Evolutionary conservation across 768 basidiomycete genomes (phyloP).

Genomic region (Collybia nuda): DNA sequence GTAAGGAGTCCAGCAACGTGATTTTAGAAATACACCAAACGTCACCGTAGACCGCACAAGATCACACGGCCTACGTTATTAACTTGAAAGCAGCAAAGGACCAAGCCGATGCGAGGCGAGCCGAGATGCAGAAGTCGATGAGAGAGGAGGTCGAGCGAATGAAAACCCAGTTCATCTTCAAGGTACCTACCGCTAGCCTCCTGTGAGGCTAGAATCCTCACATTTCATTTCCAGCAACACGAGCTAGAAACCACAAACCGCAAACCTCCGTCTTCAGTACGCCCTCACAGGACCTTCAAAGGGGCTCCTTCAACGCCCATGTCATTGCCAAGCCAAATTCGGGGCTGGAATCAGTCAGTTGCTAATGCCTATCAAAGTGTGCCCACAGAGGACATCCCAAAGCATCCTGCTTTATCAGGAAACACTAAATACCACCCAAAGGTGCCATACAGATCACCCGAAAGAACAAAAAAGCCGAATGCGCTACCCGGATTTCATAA

Average conservation of each 20-base stretch:
- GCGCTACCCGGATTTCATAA: conserved; percentile 56
- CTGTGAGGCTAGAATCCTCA: conserved; percentile 2
- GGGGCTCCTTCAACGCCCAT: conserved; percentile 41
- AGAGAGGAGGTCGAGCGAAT: conserved; percentile 70
- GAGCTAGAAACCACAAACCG: conserved; percentile 59
- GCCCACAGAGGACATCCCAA: conserved; percentile 30
- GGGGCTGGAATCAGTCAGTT: conserved; percentile 28
- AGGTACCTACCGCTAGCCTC: conserved; percentile 37
- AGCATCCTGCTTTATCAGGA: conserved; percentile 16
- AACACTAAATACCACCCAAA: conserved; percentile 22
- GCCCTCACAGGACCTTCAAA: conserved; percentile 35
- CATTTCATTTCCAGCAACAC: conserved; percentile 50
- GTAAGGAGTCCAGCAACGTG: conserved; percentile 27
- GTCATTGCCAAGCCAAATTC: conserved; percentile 37
- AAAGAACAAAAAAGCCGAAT: conserved; percentile 26
- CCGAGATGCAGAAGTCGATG: conserved; percentile 57
- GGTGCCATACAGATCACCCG: conserved; percentile 27
- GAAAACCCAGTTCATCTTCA: conserved; percentile 69
- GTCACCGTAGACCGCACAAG: conserved; percentile 47
- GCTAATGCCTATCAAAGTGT: conserved; percentile 21
- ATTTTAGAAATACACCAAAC: background rate
- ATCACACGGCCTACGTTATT: conserved; percentile 55
- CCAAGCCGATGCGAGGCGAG: conserved; percentile 55
- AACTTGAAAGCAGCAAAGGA: conserved; percentile 61
- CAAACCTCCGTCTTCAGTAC: conserved; percentile 46